These are phyloP conservation scores for Globisporangium paddicum DNA, from an alignment of 352 stramenopile genomes.

Conservation along the genomic window DNA sequence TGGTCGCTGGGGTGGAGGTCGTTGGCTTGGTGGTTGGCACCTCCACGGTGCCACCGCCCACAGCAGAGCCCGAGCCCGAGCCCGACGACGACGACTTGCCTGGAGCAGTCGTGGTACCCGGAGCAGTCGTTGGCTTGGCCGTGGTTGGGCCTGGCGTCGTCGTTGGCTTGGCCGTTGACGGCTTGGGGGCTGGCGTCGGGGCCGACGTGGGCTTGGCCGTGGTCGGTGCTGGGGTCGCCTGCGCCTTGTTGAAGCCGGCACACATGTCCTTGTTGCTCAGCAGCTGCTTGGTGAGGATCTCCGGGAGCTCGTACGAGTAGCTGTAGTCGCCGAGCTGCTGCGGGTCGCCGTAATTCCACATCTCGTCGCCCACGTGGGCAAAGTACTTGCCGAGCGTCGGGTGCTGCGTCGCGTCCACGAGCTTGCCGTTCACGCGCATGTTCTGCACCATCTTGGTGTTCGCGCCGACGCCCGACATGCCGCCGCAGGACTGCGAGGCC, in stretches of 20 bases:
- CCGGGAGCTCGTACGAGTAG: slow-evolving; percentile 68
- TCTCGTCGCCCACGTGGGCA: slow-evolving; percentile 38
- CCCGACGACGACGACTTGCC: not conserved
- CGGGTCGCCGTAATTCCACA: slow-evolving; percentile 59
- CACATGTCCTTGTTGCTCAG: slow-evolving; percentile 64
- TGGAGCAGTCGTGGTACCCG: slow-evolving; percentile 18
- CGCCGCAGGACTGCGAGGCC: slow-evolving; percentile 38
- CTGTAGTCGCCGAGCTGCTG: slow-evolving; percentile 61
- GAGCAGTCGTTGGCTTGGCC: slow-evolving; percentile 27
- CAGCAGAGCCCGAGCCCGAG: slow-evolving; percentile 4
- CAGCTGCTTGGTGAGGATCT: slow-evolving; percentile 51
- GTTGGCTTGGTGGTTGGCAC: slow-evolving; percentile 1
- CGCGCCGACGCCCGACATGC: slow-evolving; percentile 32
- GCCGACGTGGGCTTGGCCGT: slow-evolving; percentile 31
- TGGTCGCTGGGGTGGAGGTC: too few species aligned
- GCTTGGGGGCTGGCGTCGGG: slow-evolving; percentile 25
- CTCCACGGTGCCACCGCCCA: not conserved
- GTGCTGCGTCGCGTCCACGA: slow-evolving; percentile 46
- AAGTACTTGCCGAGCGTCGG: slow-evolving; percentile 66
- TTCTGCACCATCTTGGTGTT: slow-evolving; percentile 38
- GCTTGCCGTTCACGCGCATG: slow-evolving; percentile 33
- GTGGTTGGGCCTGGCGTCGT: slow-evolving; percentile 26
- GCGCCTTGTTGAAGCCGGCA: slow-evolving; percentile 42
- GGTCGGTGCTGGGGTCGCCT: slow-evolving; percentile 26
- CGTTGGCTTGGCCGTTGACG: slow-evolving; percentile 36